phyloP scores from a whole-genome alignment of 345 rosid species.

The Arabis hirsuta region DNA sequence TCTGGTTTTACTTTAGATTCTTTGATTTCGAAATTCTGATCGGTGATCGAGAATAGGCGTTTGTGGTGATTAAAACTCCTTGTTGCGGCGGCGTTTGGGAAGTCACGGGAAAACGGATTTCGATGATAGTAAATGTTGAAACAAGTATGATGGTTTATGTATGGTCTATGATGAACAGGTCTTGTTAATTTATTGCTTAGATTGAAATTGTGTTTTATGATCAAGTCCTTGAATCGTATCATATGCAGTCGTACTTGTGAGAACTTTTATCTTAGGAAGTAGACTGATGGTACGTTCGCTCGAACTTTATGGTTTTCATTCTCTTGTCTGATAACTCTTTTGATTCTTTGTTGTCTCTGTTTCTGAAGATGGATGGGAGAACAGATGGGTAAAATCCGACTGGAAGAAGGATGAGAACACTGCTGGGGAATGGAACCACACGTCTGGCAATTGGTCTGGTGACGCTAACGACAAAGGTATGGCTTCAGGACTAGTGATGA shows the following conservation, averaged over 20 bases:
- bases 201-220: background rate
- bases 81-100: background rate
- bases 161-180: background rate
- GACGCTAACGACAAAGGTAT: constrained; percentile 88
- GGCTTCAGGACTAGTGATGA: constrained; percentile 6
- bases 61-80: background rate
- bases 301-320: background rate
- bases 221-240: background rate
- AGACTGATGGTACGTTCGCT: background rate
- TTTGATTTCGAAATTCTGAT: background rate
- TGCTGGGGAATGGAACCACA: constrained; percentile 95
- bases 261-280: background rate
- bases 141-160: background rate
- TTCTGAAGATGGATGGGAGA: constrained; percentile 91
- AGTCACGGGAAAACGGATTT: background rate
- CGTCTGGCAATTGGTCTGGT: constrained; percentile 96
- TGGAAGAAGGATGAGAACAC: constrained; percentile 88
- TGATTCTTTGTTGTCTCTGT: constrained; percentile 1
- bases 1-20: constrained; percentile 5
- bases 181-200: background rate
- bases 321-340: background rate
- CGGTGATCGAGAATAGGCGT: background rate
- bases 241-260: background rate
- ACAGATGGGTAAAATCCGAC: constrained; percentile 84
- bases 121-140: background rate